Conservation (phyloP, 2,329 filamentous ascomycete genomes). For the Sclerotinia borealis region DNA sequence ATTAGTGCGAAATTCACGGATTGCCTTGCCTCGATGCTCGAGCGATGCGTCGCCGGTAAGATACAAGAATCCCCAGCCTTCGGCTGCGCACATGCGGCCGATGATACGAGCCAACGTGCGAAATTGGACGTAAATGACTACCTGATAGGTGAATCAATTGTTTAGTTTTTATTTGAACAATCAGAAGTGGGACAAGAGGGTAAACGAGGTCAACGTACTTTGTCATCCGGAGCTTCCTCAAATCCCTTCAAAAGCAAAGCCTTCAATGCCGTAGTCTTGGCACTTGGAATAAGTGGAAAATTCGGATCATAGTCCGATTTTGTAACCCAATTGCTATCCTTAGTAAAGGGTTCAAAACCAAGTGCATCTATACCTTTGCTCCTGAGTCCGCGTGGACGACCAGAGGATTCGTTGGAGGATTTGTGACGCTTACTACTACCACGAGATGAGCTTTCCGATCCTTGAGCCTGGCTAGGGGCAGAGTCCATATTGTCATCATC, state of each 20-base stretch:
- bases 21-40: conserved; percentile 38
- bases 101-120: conserved; percentile 47
- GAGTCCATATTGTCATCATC: conserved; percentile 15
- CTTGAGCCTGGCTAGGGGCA: background rate
- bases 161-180: background rate
- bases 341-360: conserved; percentile 25
- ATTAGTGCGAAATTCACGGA: conserved; percentile 41
- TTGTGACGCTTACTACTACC: conserved; percentile 8
- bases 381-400: background rate
- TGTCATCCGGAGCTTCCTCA: conserved; percentile 40
- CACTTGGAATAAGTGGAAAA: conserved; percentile 32
- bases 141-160: conserved; percentile 15
- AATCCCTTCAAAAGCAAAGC: conserved; percentile 36
- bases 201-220: conserved; percentile 32
- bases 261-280: conserved; percentile 36
- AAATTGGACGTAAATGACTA: conserved; percentile 55
- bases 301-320: conserved; percentile 22
- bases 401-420: background rate
- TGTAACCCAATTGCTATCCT: conserved; percentile 23
- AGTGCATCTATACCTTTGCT: conserved; percentile 24
- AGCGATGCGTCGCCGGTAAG: conserved; percentile 44
- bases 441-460: background rate
- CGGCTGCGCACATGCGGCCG: conserved; percentile 41
- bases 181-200: background rate
- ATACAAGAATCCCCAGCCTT: conserved; percentile 41